phyloP scores from a whole-genome alignment of 2,329 filamentous ascomycete genomes.

The Neofusicoccum ribis region DNA sequence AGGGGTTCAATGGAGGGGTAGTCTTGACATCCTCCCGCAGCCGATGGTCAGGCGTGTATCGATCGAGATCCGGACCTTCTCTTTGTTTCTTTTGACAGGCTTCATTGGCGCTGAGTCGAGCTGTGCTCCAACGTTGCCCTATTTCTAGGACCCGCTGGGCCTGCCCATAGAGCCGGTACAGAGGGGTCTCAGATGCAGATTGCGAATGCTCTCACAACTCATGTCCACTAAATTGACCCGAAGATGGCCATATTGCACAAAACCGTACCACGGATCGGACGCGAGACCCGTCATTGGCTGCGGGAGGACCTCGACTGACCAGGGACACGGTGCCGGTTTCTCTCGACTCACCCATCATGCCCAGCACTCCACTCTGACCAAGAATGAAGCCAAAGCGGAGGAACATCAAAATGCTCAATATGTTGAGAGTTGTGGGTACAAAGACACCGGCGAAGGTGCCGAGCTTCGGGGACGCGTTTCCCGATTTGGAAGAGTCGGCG shows the following conservation, averaged over 20 bases:
- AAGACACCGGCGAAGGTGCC: slow-evolving; percentile 69
- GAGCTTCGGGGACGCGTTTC: slow-evolving; percentile 56
- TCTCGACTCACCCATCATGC: slow-evolving; percentile 69
- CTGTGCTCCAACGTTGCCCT: neutral
- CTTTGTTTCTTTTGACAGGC: neutral
- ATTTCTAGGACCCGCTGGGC: no score
- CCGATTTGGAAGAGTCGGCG: neutral
- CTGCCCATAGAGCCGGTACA: neutral
- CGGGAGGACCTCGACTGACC: neutral
- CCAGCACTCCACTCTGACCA: slow-evolving; percentile 75
- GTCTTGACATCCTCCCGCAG: neutral
- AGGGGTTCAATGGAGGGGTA: neutral
- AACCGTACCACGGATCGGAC: no score
- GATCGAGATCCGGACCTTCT: neutral
- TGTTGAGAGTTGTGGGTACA: slow-evolving; percentile 85
- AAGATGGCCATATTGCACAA: neutral
- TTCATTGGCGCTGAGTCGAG: neutral
- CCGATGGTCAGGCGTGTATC: neutral
- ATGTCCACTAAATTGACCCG: neutral
- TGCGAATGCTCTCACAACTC: neutral
- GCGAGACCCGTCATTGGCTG: neutral
- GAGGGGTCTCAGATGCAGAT: neutral
- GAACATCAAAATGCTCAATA: slow-evolving; percentile 90
- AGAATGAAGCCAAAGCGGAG: slow-evolving; percentile 83
- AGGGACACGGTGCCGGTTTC: neutral